Evolutionary conservation across 768 basidiomycete species (phyloP), one percentile per base, ranked within the genome.

Genomic region (Termitomyces bulborhizus): DNA sequence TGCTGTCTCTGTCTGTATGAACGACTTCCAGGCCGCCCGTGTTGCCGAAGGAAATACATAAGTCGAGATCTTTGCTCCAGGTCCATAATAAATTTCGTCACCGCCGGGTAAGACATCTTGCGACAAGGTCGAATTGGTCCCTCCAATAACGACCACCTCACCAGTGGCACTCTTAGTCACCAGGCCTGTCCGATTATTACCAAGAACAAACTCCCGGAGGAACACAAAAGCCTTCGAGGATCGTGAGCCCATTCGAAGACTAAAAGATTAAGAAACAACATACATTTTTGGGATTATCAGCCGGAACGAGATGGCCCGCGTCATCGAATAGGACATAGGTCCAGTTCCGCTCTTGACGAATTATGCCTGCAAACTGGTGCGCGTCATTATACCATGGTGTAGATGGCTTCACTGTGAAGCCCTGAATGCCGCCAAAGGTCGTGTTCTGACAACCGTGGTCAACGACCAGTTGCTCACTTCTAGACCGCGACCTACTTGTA

Each of bases 301-400:
- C 39, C 5, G 76, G 68, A 7, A 81, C 71, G 9, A 77, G 59
- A 61, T 81, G 79, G 13, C 76, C 74, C 18, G 74, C 66, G 43
- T 69, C 65, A 55, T 72, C 62, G 58, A 76, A 75, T 16, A 78
- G 62, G 6, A 68, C 76, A 60, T 78, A 76, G 65, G 74, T 74
- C 87, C 86, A 85, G 34, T 79, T 79, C 40, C 88, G 79, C 67
- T 90, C 88, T 66, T 88, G 86, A 62, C 87, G 86, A 16, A 89
- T 75, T 32, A 88, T 82, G 0, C 88, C 88, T 0, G 81, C 85
- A 53, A 81, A 76, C 51, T 80, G 70, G 12, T 82, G 81, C 1
- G 66, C 62, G 51, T 86, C 84, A 49, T 83, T 81, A 52, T 68
- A 70, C 85, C 86, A 90, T 0, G 82, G 78, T 0, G 88, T 89